phyloP scores from a whole-genome alignment of 2,329 filamentous ascomycete genomes.

The Penicillium sp. region DNA sequence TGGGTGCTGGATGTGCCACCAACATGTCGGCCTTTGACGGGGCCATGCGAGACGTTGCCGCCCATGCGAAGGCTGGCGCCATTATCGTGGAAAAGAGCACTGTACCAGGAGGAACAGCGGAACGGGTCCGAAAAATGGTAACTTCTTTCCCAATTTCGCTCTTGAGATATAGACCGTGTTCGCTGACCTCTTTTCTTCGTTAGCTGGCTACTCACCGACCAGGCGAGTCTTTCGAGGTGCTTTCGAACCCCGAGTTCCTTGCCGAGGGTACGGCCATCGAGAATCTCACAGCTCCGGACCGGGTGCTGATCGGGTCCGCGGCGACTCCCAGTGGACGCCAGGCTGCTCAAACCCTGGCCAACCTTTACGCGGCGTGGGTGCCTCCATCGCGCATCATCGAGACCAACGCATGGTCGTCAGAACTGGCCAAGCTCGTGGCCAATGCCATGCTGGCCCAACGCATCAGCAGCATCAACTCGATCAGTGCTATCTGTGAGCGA shows the following conservation, averaged over 20 bases:
- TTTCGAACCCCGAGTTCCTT: constrained; percentile 81
- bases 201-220: constrained; percentile 51
- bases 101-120: constrained; percentile 73
- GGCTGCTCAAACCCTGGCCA: constrained; percentile 65
- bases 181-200: constrained; percentile 9
- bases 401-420: constrained; percentile 75
- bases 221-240: constrained; percentile 69
- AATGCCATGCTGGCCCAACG: constrained; percentile 81
- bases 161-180: background rate
- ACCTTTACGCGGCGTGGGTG: constrained; percentile 73
- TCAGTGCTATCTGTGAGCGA: constrained; percentile 77
- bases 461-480: constrained; percentile 78
- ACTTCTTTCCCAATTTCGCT: constrained; percentile 23
- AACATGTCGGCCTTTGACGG: constrained; percentile 73
- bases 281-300: constrained; percentile 70
- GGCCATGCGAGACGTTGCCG: constrained; percentile 67
- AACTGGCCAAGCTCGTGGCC: constrained; percentile 75
- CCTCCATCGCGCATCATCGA: constrained; percentile 67
- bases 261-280: constrained; percentile 75
- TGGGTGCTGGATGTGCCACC: constrained; percentile 70
- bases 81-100: constrained; percentile 84
- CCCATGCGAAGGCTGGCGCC: constrained; percentile 65
- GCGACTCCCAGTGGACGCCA: constrained; percentile 60
- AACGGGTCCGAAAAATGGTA: constrained; percentile 69
- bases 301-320: constrained; percentile 73